Evolutionary conservation across 768 basidiomycete species (phyloP), one percentile per base, ranked within the genome.

Genomic region (Kwoniella pini): DNA sequence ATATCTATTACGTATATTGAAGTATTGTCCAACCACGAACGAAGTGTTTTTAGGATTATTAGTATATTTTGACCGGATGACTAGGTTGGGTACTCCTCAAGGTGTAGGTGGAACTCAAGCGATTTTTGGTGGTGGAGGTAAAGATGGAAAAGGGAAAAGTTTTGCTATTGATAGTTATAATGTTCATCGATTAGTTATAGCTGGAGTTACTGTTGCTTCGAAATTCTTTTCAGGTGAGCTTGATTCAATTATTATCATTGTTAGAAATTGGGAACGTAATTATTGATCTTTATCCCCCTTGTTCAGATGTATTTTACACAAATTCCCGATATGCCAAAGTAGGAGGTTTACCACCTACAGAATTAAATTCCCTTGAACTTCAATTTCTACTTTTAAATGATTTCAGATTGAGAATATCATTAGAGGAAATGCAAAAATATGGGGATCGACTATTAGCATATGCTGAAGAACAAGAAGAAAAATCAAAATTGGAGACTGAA

Each of bases 241-340:
- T 10, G 19, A 19, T n/a, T n/a, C n/a, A n/a, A n/a, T n/a, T n/a
- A n/a, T n/a, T n/a, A n/a, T n/a, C n/a, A n/a, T n/a, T n/a, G n/a
- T n/a, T n/a, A n/a, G n/a, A n/a, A n/a, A n/a, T n/a, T n/a, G n/a
- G n/a, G n/a, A n/a, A n/a, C n/a, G n/a, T n/a, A n/a, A n/a, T n/a
- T n/a, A n/a, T n/a, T n/a, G n/a, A n/a, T n/a, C n/a, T n/a, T n/a
- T n/a, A n/a, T n/a, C n/a, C n/a, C n/a, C n/a, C n/a, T n/a, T n/a
- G 43, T 21, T 2, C 45, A 77, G 96, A 98, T 77, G 92, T 99
- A 3, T 99, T 99, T 72, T 98, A 99, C 80, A 97, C 96, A 15
- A 99, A 99, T 71, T 96, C 95, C 9, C 84, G 95, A 28, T 99
- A 99, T 76, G 96, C 96, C 54, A 99, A 98, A 85, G 95, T 99